phyloP scores from a whole-genome alignment of 805 yeast species.

The Metschnikowia corniflorae region DNA sequence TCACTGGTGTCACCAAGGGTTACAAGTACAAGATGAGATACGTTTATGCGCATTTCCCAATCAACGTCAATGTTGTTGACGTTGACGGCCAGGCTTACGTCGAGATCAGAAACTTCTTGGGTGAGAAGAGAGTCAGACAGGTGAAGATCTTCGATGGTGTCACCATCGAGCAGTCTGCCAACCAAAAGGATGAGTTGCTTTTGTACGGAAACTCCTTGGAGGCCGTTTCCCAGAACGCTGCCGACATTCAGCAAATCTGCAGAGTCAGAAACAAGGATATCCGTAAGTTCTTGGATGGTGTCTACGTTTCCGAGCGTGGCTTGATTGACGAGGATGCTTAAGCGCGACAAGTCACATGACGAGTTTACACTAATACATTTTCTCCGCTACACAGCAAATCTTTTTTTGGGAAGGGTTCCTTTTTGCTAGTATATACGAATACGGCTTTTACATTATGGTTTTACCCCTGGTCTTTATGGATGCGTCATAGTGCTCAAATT shows the following conservation, averaged over 20 bases:
- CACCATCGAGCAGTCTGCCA: slow-evolving; percentile 70
- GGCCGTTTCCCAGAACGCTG: slow-evolving; percentile 97
- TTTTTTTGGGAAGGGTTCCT: slow-evolving; percentile 10
- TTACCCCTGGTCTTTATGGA: slow-evolving; percentile 27
- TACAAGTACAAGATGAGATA: slow-evolving; percentile 99
- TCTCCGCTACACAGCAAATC: slow-evolving; percentile 13
- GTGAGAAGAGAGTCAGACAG: slow-evolving; percentile 96
- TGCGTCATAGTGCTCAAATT: slow-evolving; percentile 38
- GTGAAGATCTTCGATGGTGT: slow-evolving; percentile 90
- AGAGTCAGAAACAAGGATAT: slow-evolving; percentile 99
- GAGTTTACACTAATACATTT: slow-evolving; percentile 23
- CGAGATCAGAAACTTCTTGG: slow-evolving; percentile 99
- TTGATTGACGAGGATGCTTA: slow-evolving; percentile 63
- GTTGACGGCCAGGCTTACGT: slow-evolving; percentile 69
- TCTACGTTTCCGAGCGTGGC: slow-evolving; percentile 96
- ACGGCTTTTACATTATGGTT: slow-evolving; percentile 19
- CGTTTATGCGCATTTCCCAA: slow-evolving; percentile 99
- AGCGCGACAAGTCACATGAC: slow-evolving; percentile 1
- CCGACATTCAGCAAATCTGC: slow-evolving; percentile 96
- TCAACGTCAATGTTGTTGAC: slow-evolving; percentile 89
- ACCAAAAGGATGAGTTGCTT: slow-evolving; percentile 91
- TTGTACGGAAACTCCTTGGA: slow-evolving; percentile 94
- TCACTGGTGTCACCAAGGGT: slow-evolving; percentile 99
- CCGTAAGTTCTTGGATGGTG: slow-evolving; percentile 99
- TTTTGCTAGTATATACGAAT: slow-evolving; percentile 15